Evolutionary conservation across 768 basidiomycete species (phyloP), one percentile per base, ranked within the genome.

Genomic region (Saitozyma sp.): DNA sequence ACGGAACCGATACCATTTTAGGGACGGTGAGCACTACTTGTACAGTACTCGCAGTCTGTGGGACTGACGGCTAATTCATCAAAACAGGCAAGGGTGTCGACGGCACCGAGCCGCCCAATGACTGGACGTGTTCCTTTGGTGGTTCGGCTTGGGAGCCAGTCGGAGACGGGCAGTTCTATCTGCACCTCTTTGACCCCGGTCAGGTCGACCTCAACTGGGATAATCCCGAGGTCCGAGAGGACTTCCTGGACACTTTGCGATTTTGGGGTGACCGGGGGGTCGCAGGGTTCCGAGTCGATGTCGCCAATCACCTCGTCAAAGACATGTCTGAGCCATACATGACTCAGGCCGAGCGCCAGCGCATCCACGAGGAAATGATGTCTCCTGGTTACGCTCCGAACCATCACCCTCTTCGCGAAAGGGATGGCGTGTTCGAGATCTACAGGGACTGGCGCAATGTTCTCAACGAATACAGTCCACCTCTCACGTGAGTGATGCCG

Each of bases 151-250:
- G 73, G 73, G 54, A 64, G 16, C 68, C 70, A 37, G 58, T 58
- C 16, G 68, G 68, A 8, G 70, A 70, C 48, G 73, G 73, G 39
- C 73, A 75, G 61, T 75, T 55, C 58, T 75, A 71, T 50, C 64
- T 66, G 11, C 70, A 72, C 55, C 45, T 69, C 45, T 75, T 72
- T 58, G 70, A 72, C 61, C 58, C 62, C 9, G 68, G 66, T 19
- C 73, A 75, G 56, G 70, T 70, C 40, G 73, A 75, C 54, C 68
- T 63, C 50, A 71, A 75, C 56, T 75, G 73, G 73, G 62, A 64
- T 1, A 56, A 71, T 51, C 63, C 56, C 7, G 73, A 75, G 11
- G 70, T 75, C 19, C 54, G 60, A 16, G 73, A 57, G 11, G 70
- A 71, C 49, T 75, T 75, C 61, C 52, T 71, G 53, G 61, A 68